phyloP scores from a whole-genome alignment of 495 filamentous ascomycete species.

The Margaritispora aquatica region DNA sequence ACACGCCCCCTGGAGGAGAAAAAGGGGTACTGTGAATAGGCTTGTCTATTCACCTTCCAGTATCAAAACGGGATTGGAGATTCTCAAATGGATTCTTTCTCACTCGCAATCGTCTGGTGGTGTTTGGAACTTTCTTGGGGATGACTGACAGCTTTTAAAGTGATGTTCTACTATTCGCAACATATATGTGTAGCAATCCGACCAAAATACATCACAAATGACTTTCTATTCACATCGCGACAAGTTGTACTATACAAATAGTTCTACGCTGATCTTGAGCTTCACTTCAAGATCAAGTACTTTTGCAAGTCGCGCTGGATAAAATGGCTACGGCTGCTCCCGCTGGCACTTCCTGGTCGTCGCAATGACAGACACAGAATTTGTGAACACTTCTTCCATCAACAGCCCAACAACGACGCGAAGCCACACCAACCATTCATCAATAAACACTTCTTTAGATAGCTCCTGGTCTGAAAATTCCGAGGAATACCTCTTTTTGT shows the following conservation, averaged over 20 bases:
- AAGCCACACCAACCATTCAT: no score
- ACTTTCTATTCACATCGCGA: no score
- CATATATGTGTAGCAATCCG: no score
- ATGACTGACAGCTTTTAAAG: not conserved
- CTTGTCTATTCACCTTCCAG: not conserved
- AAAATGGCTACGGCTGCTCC: not conserved
- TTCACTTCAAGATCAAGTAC: not conserved
- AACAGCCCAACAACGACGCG: not conserved
- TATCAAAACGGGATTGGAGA: not conserved
- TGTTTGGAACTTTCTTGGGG: not conserved
- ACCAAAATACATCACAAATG: no score
- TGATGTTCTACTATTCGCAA: no score
- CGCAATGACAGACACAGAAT: not conserved
- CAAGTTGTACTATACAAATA: not conserved
- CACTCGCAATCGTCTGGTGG: no score
- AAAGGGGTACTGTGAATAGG: not conserved
- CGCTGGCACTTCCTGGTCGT: not conserved
- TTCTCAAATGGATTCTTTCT: not conserved
- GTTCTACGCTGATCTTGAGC: not conserved
- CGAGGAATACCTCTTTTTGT: not conserved
- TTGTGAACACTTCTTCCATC: not conserved
- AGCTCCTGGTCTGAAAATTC: not conserved
- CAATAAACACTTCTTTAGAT: not conserved
- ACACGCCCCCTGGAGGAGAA: not conserved
- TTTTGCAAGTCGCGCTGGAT: not conserved